Evolutionary conservation across 257 asterid genomes (phyloP).

Genomic region (Verbascum thapsus): DNA sequence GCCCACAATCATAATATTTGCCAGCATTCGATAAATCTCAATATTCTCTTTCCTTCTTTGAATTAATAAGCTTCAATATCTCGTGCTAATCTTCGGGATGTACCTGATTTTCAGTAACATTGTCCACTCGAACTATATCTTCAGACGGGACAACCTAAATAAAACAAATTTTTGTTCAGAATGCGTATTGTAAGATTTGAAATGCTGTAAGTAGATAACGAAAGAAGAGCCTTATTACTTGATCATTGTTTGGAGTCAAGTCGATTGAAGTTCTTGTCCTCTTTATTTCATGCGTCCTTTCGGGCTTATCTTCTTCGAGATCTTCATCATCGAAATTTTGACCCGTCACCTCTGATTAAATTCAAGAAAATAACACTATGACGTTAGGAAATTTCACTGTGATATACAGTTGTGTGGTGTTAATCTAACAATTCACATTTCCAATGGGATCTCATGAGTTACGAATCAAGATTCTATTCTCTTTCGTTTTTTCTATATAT

Average conservation of each 20-base stretch:
- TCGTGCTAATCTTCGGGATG: conserved; percentile 4
- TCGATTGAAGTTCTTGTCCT: conserved; percentile 38
- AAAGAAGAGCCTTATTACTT: conserved; percentile 29
- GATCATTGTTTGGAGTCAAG: conserved; percentile 36
- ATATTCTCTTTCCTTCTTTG: no score
- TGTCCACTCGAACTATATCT: conserved; percentile 24
- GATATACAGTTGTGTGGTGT: neutral
- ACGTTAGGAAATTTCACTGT: neutral
- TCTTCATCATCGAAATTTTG: conserved; percentile 61
- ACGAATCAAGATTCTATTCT: neutral
- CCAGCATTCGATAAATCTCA: neutral
- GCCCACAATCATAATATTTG: no score
- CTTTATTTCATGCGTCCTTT: conserved; percentile 33
- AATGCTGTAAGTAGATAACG: neutral
- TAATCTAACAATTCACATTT: no score
- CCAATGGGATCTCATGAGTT: no score
- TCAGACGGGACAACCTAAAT: conserved; percentile 50
- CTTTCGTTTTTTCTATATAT: neutral
- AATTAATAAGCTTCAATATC: neutral
- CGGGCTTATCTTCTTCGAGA: conserved; percentile 35
- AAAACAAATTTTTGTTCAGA: neutral
- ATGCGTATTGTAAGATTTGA: neutral
- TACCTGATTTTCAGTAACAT: conserved; percentile 19
- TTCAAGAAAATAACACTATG: neutral
- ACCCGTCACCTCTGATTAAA: conserved; percentile 54